Base-by-base conservation (phyloP, 768 basidiomycete genomes). In the Leucocoprinus sp. region DNA sequence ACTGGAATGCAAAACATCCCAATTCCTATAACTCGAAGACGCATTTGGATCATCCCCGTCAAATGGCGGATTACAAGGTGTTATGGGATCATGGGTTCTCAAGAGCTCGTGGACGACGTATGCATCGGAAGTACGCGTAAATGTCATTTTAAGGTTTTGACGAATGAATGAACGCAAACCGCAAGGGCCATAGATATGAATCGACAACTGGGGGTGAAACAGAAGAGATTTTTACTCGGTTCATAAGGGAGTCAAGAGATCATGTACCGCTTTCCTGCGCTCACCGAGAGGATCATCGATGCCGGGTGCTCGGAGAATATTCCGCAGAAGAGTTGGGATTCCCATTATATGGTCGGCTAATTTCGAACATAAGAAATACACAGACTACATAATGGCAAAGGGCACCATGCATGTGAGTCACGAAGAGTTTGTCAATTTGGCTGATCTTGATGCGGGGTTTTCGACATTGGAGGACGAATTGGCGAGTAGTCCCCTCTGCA, bases 371-470 rank as follows among this genome's bases (percentile, higher is more conserved):
- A n/a, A 7, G n/a, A 23, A 28, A 14, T n/a, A n/a, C n/a, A n/a
- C n/a, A n/a, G n/a, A 18, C 5, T 12, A 17, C 4, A 21, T 27
- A 46, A 9, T 8, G 12, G 15, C 26, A 24, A 18, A 15, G 55
- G 64, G 37, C 56, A 81, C 89, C 77, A 55, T 92, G 89, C 77
- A 90, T 80, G 54, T 91, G 90, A 1, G 89, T 91, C 42, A 92
- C 69, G 59, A 92, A 90, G 35, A 93, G 72, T 55, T 82, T 86
- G 2, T 64, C 62, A 22, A 91, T 67, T 47, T 64, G 74, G 27
- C 58, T 67, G 14, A 70, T 55, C 54, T 67, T 71, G 45, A 79
- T 54, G 39, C 56, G 54, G 31, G 55, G 54, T 49, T 26, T 35
- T 6, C 24, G 53, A 44, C 79, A 76, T 48, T 84, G 80, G 4